Evolutionary conservation across 106 monocot species (phyloP), one percentile per base, ranked within the genome.

Genomic region (Apostasia ramifera): DNA sequence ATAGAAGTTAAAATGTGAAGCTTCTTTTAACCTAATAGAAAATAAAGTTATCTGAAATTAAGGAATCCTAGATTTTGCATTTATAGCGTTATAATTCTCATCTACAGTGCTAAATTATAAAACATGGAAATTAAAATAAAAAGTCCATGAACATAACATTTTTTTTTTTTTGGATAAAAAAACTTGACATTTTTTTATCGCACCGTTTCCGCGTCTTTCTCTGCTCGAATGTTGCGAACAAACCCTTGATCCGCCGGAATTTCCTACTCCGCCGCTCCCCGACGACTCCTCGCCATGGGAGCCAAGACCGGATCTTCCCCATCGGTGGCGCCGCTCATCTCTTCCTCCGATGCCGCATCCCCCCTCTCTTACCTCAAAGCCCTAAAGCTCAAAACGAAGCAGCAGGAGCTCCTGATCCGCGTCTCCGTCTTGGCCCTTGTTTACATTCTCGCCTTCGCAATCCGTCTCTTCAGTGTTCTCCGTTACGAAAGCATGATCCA

Each of bases 401-500:
- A 90, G 65, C 89, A 90, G 69, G 89, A 86, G 80, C 82, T 90
- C 66, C 77, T 90, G 66, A 77, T 90, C 78, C 89, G 89, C 44
- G 78, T 73, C 75, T 71, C 89, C 12, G 76, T 83, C 58, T 78
- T 90, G 42, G 74, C 61, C 55, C 89, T 90, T 76, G 80, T 81
- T 81, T 90, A 90, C 78, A 59, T 90, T 47, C 83, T 90, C 67
- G 89, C 89, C 66, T 90, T 90, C 72, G 67, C 74, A 52, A 61
- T 90, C 75, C 82, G 89, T 47, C 81, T 90, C 73, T 90, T 90
- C 80, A 74, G 74, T 70, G 89, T 90, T 46, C 89, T 90, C 45
- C 82, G 89, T 67, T 90, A 86, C 57, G 89, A 90, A 76, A 83
- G 83, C 52, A 90, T 90, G 89, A 90, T 90, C 73, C 89, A 90